A percentile compares a stretch with the other conserved stretches of the same genome.
These are phyloP conservation scores for Sclerotinia glacialis DNA, from an alignment of 2,329 filamentous ascomycete genomes.

Conservation along the genomic window DNA sequence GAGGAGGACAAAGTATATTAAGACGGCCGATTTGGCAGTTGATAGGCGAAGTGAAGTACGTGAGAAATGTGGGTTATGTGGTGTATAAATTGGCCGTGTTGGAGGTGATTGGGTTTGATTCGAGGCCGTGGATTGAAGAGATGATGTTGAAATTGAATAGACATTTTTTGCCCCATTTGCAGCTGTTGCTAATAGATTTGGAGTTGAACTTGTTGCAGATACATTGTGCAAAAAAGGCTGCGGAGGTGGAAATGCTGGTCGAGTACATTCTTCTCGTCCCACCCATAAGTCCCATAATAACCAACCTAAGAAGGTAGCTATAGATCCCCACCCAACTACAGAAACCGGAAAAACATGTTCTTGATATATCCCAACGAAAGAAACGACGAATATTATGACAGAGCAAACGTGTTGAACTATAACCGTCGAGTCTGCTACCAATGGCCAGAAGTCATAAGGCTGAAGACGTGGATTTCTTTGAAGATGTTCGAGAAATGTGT, in stretches of 20 bases:
- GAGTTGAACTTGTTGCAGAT: slow-evolving; percentile 36
- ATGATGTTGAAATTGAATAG: slow-evolving; percentile 17
- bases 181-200: slow-evolving; percentile 28
- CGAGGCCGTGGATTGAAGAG: slow-evolving; percentile 29
- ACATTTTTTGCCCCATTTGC: slow-evolving; percentile 7
- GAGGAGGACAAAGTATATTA: slow-evolving; percentile 90
- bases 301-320: slow-evolving; percentile 84
- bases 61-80: slow-evolving; percentile 30
- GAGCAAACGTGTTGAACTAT: slow-evolving; percentile 97
- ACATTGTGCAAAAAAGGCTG: slow-evolving; percentile 21
- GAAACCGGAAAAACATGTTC: slow-evolving; percentile 86
- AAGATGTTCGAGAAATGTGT: slow-evolving; percentile 92
- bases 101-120: slow-evolving; percentile 53
- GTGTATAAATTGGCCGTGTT: slow-evolving; percentile 46
- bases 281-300: slow-evolving; percentile 90
- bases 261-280: slow-evolving; percentile 58
- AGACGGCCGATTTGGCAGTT: slow-evolving; percentile 85
- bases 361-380: slow-evolving; percentile 86
- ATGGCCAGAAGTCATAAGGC: slow-evolving; percentile 96
- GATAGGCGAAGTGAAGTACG: slow-evolving; percentile 62
- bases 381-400: slow-evolving; percentile 90
- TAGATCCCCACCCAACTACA: slow-evolving; percentile 79
- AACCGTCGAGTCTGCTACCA: slow-evolving; percentile 91
- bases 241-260: slow-evolving; percentile 23
- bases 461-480: slow-evolving; percentile 91